phyloP scores from a whole-genome alignment of 495 filamentous ascomycete species.

The Penicillium herquei region DNA sequence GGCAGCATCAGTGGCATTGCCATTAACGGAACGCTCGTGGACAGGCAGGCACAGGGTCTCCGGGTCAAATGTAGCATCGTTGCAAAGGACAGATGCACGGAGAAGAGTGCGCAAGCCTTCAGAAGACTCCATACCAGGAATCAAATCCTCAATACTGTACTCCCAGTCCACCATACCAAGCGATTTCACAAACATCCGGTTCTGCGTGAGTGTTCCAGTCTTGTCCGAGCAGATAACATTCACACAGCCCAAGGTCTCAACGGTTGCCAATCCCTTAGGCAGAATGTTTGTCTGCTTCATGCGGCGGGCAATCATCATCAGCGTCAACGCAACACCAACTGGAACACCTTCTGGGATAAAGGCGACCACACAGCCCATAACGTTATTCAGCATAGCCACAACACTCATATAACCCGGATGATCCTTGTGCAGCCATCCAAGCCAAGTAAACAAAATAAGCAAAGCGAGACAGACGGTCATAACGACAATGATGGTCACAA shows the following conservation, averaged over 20 bases:
- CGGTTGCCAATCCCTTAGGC: conserved; percentile 67
- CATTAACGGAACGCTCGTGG: conserved; percentile 57
- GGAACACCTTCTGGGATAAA: conserved; percentile 74
- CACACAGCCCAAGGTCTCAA: conserved; percentile 71
- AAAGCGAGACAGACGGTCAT: conserved; percentile 53
- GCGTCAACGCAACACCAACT: conserved; percentile 60
- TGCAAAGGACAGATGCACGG: conserved; percentile 53
- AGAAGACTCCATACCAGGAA: conserved; percentile 9
- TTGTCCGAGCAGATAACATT: conserved; percentile 72
- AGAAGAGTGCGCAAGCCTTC: conserved; percentile 22
- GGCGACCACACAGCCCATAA: conserved; percentile 67
- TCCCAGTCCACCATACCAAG: conserved; percentile 36
- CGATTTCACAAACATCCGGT: conserved; percentile 49
- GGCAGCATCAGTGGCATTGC: conserved; percentile 72
- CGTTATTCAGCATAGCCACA: conserved; percentile 62
- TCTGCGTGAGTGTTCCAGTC: conserved; percentile 66
- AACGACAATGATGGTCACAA: conserved; percentile 61
- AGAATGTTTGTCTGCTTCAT: conserved; percentile 66
- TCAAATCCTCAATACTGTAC: conserved; percentile 24
- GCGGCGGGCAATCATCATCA: conserved; percentile 59
- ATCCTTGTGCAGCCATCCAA: conserved; percentile 57
- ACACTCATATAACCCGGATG: conserved; percentile 68
- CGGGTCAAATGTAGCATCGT: conserved; percentile 67
- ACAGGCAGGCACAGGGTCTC: conserved; percentile 52
- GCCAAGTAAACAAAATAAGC: conserved; percentile 59